Percentiles rank a stretch among this genome's conserved stretches.
These are phyloP conservation scores for Bryoerythrophyllum caledonicum DNA, from an alignment of 225 moss, liverwort and hornwort genomes.

Conservation along the genomic window DNA sequence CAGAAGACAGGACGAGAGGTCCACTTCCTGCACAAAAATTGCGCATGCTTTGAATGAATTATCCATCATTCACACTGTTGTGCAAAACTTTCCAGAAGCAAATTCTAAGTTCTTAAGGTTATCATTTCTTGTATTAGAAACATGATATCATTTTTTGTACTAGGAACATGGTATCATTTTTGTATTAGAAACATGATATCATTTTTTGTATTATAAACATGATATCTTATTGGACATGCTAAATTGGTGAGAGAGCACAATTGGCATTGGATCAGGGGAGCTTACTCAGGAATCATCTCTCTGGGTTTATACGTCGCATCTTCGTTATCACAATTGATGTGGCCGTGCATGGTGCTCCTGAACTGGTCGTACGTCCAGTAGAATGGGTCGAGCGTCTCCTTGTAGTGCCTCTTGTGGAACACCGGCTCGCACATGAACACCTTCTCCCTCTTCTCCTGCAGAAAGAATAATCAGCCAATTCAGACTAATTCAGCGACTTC, in stretches of 20 bases:
- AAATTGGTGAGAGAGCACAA: too few species aligned
- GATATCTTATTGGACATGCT: too few species aligned
- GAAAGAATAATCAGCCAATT: neutral
- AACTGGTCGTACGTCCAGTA: conserved; percentile 57
- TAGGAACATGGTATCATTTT: too few species aligned
- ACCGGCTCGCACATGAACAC: conserved; percentile 46
- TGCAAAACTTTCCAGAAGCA: too few species aligned
- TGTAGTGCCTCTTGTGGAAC: conserved; percentile 43
- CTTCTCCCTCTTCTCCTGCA: conserved; percentile 63
- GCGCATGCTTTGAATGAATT: neutral
- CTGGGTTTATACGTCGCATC: conserved; percentile 63
- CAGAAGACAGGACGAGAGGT: conserved; percentile 53
- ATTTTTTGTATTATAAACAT: too few species aligned
- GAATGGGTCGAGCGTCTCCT: conserved; percentile 48
- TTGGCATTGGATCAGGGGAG: neutral
- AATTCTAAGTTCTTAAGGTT: too few species aligned
- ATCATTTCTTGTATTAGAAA: too few species aligned
- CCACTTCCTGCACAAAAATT: conserved; percentile 45
- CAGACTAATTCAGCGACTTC: too few species aligned
- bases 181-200: too few species aligned
- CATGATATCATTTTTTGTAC: too few species aligned
- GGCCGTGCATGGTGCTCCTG: conserved; percentile 60
- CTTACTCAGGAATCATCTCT: conserved; percentile 56
- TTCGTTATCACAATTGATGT: conserved; percentile 62
- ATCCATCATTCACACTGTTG: too few species aligned